These are phyloP conservation scores for Hypoxylon sp. DNA, from an alignment of 2,329 filamentous ascomycete species.

Conservation along the genomic window DNA sequence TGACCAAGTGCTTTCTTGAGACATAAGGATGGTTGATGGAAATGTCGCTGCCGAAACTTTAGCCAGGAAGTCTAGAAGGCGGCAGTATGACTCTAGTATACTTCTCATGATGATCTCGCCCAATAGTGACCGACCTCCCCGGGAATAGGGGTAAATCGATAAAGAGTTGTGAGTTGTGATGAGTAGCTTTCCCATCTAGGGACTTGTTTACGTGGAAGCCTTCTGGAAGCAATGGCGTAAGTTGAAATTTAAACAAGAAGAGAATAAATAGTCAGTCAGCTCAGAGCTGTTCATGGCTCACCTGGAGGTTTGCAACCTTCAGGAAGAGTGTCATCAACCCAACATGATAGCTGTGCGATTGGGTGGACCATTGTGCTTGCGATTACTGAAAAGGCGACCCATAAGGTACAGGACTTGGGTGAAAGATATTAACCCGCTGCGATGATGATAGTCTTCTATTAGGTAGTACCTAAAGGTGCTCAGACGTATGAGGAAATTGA, in stretches of 20 bases:
- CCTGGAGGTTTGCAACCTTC: conserved; percentile 24
- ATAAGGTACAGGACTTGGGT: neutral
- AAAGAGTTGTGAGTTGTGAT: conserved; percentile 14
- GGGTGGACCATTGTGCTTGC: conserved; percentile 18
- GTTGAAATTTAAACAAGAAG: conserved; percentile 8
- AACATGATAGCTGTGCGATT: conserved; percentile 35
- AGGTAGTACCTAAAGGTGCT: too few relatives aligned
- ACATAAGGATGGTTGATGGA: conserved; percentile 58
- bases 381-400: neutral
- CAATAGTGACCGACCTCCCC: conserved; percentile 32
- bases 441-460: neutral
- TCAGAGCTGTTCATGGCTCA: conserved; percentile 1
- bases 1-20: conserved; percentile 67
- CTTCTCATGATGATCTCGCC: conserved; percentile 40
- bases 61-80: conserved; percentile 1
- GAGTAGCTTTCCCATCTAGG: conserved; percentile 11
- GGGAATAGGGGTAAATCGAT: conserved; percentile 40
- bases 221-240: neutral
- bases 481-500: neutral
- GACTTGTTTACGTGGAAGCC: conserved; percentile 28
- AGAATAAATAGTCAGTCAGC: neutral
- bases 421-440: neutral
- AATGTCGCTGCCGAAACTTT: conserved; percentile 52
- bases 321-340: conserved; percentile 12
- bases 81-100: conserved; percentile 16